A percentile compares a stretch with the other conserved stretches of the same genome.
Evolutionary conservation across 768 basidiomycete genomes (phyloP).

Genomic region (Boletus rubropictus): DNA sequence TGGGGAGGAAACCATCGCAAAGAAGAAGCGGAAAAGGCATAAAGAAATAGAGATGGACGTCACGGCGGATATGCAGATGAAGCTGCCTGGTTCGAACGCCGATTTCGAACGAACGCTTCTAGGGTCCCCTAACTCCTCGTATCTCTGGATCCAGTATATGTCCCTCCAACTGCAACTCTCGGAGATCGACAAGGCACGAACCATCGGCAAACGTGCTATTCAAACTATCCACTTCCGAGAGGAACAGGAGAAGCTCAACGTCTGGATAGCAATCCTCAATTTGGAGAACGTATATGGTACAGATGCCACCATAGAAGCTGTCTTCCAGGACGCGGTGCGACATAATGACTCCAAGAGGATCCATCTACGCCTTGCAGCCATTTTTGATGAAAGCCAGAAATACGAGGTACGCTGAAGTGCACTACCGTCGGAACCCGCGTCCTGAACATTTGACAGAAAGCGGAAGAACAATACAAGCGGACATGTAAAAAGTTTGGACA

Average conservation of each 20-base stretch:
- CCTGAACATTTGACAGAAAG: constrained; percentile 51
- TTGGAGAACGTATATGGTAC: constrained; percentile 91
- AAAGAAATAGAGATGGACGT: constrained; percentile 73
- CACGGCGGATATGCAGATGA: constrained; percentile 84
- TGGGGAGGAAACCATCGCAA: constrained; percentile 12
- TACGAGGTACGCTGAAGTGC: constrained; percentile 48
- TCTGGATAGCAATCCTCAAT: constrained; percentile 96
- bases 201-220: constrained; percentile 79
- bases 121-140: constrained; percentile 94
- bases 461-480: constrained; percentile 86
- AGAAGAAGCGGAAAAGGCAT: constrained; percentile 61
- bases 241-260: constrained; percentile 91
- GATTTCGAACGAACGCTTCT: constrained; percentile 93
- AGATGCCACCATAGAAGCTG: constrained; percentile 67
- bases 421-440: background rate
- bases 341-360: constrained; percentile 92
- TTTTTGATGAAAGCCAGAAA: constrained; percentile 82
- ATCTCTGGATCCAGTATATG: constrained; percentile 99
- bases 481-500: constrained; percentile 92
- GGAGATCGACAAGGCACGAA: constrained; percentile 90
- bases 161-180: constrained; percentile 97
- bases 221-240: constrained; percentile 90
- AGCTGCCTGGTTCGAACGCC: constrained; percentile 81
- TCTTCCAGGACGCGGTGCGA: constrained; percentile 85
- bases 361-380: constrained; percentile 76